Evolutionary conservation across 2,329 filamentous ascomycete genomes (phyloP), one percentile per base, ranked within the genome.

Genomic region (Parafenestella ontariensis): DNA sequence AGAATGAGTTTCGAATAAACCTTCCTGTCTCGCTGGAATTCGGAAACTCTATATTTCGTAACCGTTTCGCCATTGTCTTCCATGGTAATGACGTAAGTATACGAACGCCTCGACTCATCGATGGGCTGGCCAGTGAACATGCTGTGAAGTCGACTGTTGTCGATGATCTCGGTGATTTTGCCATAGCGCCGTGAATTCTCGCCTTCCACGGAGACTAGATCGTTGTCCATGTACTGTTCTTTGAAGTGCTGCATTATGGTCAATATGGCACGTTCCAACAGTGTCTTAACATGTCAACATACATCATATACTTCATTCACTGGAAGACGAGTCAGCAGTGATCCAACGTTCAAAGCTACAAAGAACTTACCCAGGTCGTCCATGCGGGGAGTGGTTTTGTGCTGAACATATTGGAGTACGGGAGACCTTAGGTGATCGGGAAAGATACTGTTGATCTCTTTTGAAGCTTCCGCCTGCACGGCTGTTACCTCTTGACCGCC

Each of bases 1-100:
- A 99, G 82, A 74, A 97, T 93, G 44, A 93, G 88, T 77, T 99
- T 98, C 24, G 94, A 97, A 72, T 98, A 99, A 42, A 91, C 85
- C 67, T 94, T 96, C 47, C 92, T 87, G 71, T 97, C 93, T 58
- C 95, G 89, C 59, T 86, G 89, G 52, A 98, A 88, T 70, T 96
- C 89, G 45, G 71, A 66, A 23, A 68, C 65, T 33, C 70, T 73
- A 56, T 73, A 70, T 40, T 69, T 71, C 11, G 64, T 89, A 82
- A 75, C 92, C 34, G 61, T 61, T 51, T 73, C 71, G 21, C 65
- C 66, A 33, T 56, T 67, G 46, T 67, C 67, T 34, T 75, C 72
- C 58, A 75, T 63, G 9, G 61, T 69, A 34, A 75, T 64, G 15
- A 68, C 59, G 41, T 74, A 76, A 2, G 68, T 68, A 48, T 64